Base-by-base conservation (phyloP, 306 rosid species). In the Arachis hypogaea region DNA sequence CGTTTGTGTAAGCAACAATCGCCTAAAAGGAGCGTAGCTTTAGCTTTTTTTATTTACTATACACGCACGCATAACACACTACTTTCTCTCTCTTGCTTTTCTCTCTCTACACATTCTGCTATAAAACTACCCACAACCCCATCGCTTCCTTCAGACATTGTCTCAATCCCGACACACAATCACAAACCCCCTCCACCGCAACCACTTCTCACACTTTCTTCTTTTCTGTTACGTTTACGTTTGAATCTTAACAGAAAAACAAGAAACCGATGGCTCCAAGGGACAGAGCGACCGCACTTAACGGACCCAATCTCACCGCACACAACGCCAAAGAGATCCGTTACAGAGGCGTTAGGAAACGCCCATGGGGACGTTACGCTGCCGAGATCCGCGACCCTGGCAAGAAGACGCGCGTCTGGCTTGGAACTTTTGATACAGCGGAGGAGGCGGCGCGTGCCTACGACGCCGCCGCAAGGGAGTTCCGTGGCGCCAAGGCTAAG, bases 301-400 rank as follows among this genome's bases (percentile, higher is more conserved):
- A 77, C 57, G 76, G 50, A 2, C 9, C 77, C 9, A 45, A 29
- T 81, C 43, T 64, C 9, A 33, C 12, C 63, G 7, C 63, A 16
- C 14, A 44, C 40, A 10, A 51, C 70, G 74, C 75, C 7, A 85
- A 80, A 29, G 98, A 93, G 95, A 88, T 88, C 79, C 87, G 93
- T 0, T 92, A 75, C 60, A 73, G 98, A 22, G 98, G 98, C 10
- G 98, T 90, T 0, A 63, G 97, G 41, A 90, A 93, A 79, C 84
- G 97, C 12, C 98, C 98, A 0, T 92, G 98, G 98, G 98, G 98
- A 0, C 90, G 98, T 46, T 92, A 92, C 82, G 98, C 98, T 1
- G 98, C 98, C 0, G 98, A 92, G 90, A 92, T 92, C 86, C 90
- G 98, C 0, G 98, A 92, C 81, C 98, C 98, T 0, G 89, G 89